phyloP scores from a whole-genome alignment of 139 green algal genomes.

The Astrephomene gubernaculifera region DNA sequence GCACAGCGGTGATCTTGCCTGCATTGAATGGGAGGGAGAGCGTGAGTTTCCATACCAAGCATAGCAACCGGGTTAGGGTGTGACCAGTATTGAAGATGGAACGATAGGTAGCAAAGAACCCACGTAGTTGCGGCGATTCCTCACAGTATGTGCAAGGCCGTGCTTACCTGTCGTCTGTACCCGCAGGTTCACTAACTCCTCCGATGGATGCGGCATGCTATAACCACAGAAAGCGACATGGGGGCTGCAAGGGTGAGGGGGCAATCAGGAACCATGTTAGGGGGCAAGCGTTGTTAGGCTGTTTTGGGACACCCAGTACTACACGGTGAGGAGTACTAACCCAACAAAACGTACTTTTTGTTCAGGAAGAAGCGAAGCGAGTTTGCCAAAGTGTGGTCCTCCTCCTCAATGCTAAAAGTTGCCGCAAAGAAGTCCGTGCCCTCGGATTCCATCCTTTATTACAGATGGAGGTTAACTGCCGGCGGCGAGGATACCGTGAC shows the following conservation, averaged over 20 bases:
- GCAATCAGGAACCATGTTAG: too few relatives aligned
- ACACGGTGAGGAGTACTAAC: too few relatives aligned
- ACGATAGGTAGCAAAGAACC: too few relatives aligned
- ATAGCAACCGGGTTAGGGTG: too few relatives aligned
- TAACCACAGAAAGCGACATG: constrained; percentile 86
- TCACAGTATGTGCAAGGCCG: too few relatives aligned
- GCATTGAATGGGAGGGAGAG: background rate
- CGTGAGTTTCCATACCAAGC: background rate
- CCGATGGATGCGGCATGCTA: constrained; percentile 87
- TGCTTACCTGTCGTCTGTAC: constrained; percentile 85
- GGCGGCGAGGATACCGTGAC: too few relatives aligned
- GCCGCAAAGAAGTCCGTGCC: constrained; percentile 49
- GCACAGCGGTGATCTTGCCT: constrained; percentile 69
- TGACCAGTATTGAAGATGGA: too few relatives aligned
- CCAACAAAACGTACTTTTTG: constrained; percentile 72
- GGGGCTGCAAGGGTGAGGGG: constrained; percentile 57
- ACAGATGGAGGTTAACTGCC: too few relatives aligned
- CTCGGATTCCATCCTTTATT: constrained; percentile 26
- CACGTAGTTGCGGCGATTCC: too few relatives aligned
- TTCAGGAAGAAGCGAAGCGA: constrained; percentile 88
- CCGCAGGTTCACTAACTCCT: constrained; percentile 85
- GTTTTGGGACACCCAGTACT: too few relatives aligned
- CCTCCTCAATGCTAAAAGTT: constrained; percentile 84
- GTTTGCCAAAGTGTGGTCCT: constrained; percentile 92
- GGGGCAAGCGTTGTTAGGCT: too few relatives aligned